Base-by-base conservation (phyloP, 1,284 basidiomycete genomes). In the Marasmius fiardii region DNA sequence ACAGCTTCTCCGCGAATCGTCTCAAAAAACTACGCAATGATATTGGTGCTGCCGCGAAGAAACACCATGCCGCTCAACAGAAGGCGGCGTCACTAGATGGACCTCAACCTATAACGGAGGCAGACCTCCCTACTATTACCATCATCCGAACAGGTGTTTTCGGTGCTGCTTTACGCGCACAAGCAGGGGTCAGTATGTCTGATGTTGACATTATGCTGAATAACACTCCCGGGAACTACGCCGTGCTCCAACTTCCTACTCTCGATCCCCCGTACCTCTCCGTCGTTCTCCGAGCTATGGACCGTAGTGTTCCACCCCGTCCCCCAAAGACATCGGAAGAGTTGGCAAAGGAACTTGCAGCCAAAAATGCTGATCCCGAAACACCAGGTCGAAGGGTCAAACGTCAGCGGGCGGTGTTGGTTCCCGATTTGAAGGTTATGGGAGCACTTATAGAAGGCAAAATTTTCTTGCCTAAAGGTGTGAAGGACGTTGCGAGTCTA, bases 401-500 rank as follows among this genome's bases (percentile, higher is more conserved):
- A 70, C 79, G 76, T 51, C 70, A 79, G 60, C 75, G 75, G 52
- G 78, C 81, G 51, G 69, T 74, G 26, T 68, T 81, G 56, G 69
- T 75, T 14, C 89, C 89, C 3, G 84, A 88, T 65, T 67, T 92
- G 55, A 79, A 73, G 63, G 69, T 92, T n/a, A 75, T 89, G 56
- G 90, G 90, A 18, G 90, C 87, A 41, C 70, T 92, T 56, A 80
- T 92, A 56, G 90, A 92, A 64, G 86, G 88, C 26, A 74, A 78
- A 61, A 78, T 91, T 54, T 82, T 90, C 68, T 73, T 82, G 52
- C 74, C 81, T 18, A 70, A 76, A 7, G 78, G 76, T 11, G 73
- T 92, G 58, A 72, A 75, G 67, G 78, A 82, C 28, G 81, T 91
- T 2, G 79, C 88, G 31, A 80, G 80, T 61, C 67, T 92, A 55